phyloP scores from a whole-genome alignment of 169 alveolate species.

The Cyclospora cayetanensis region DNA sequence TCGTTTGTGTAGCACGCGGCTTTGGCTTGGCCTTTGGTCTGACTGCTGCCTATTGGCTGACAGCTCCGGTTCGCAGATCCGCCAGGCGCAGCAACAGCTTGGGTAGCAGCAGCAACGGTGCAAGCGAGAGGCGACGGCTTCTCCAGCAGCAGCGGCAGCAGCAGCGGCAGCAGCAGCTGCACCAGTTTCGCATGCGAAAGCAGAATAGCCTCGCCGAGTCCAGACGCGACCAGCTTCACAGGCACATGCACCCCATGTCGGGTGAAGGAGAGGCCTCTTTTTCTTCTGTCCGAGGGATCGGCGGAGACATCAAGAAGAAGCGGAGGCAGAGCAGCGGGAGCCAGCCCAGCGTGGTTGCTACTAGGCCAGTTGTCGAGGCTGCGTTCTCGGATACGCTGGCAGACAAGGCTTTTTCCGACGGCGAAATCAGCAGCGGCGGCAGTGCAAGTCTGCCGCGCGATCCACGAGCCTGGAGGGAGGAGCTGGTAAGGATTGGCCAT shows the following conservation, averaged over 20 bases:
- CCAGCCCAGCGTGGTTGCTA: background rate
- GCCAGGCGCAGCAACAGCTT: background rate
- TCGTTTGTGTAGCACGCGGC: background rate
- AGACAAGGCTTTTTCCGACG: background rate
- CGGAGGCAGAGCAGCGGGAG: background rate
- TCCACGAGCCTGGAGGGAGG: conserved; percentile 4
- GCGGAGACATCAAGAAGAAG: background rate
- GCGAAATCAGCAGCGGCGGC: conserved; percentile 23
- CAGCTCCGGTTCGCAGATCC: background rate
- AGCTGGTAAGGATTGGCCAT: conserved; percentile 1
- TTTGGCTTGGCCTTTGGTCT: conserved; percentile 8
- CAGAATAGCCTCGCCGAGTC: background rate
- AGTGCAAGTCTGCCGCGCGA: background rate
- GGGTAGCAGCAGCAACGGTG: background rate
- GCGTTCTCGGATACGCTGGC: background rate
- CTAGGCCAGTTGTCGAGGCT: background rate
- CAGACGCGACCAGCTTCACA: conserved; percentile 10
- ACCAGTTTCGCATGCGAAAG: background rate
- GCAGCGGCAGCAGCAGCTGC: conserved; percentile 14
- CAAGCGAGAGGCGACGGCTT: too few relatives aligned
- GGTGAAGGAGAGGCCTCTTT: background rate
- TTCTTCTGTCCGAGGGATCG: too few relatives aligned
- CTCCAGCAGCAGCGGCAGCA: conserved; percentile 1
- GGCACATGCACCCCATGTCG: conserved; percentile 2
- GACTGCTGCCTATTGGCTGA: conserved; percentile 14